phyloP scores from a whole-genome alignment of 371 early-diverging fungal genomes.

The Dichotomocladium elegans region DNA sequence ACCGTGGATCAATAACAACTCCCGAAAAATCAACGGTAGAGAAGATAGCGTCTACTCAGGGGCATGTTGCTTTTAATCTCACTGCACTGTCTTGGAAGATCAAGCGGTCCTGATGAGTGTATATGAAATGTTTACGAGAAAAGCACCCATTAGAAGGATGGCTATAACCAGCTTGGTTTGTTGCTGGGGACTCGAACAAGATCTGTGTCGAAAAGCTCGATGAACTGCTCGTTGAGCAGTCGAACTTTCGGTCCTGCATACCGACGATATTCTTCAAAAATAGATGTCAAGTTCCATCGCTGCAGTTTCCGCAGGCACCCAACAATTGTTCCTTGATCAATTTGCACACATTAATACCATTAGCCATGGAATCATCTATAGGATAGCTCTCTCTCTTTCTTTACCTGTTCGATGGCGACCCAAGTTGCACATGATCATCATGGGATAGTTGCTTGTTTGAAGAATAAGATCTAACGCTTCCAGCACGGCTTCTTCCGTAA shows the following conservation, averaged over 20 bases:
- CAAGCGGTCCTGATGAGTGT: too few species aligned
- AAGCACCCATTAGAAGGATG: too few species aligned
- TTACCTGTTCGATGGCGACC: conserved; percentile 94
- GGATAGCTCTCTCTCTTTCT: too few species aligned
- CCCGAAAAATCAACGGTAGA: background rate
- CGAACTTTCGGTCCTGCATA: conserved; percentile 96
- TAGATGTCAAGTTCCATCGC: conserved; percentile 94
- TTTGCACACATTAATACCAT: background rate
- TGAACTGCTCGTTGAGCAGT: conserved; percentile 89
- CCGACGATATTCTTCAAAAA: conserved; percentile 95
- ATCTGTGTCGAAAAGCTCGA: conserved; percentile 95
- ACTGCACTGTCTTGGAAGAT: too few species aligned
- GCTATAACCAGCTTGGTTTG: conserved; percentile 83
- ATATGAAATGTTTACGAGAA: too few species aligned
- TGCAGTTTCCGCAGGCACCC: conserved; percentile 96
- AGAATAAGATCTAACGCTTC: conserved; percentile 87
- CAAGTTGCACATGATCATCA: conserved; percentile 96
- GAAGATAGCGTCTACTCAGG: too few species aligned
- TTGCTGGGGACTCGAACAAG: conserved; percentile 78
- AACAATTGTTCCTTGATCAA: conserved; percentile 94
- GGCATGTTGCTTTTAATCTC: too few species aligned
- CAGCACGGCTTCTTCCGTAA: conserved; percentile 93
- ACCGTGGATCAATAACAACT: too few species aligned
- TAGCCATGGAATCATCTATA: background rate
- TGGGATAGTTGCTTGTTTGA: conserved; percentile 86